A percentile compares a stretch with the other conserved stretches of the same genome.
These are phyloP conservation scores for Exophiala spinifera DNA, from an alignment of 2,329 filamentous ascomycete species.

Conservation along the genomic window DNA sequence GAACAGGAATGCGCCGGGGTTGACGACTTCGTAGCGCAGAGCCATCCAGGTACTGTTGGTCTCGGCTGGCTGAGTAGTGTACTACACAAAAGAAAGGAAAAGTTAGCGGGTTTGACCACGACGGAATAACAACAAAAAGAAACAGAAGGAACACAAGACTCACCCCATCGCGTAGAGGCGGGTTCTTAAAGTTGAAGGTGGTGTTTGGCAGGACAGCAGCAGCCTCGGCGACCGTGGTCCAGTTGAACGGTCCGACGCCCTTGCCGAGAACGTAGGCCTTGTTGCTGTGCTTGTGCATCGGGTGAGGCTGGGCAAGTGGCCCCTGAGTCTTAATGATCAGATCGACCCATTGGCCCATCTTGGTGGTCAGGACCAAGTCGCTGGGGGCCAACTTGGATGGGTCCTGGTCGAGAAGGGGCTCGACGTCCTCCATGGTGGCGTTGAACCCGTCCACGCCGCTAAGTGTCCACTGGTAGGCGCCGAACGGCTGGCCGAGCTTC, in stretches of 20 bases:
- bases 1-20: slow-evolving; percentile 54
- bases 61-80: slow-evolving; percentile 38
- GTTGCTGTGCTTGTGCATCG: slow-evolving; percentile 63
- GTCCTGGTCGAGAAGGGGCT: slow-evolving; percentile 48
- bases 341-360: slow-evolving; percentile 54
- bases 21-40: slow-evolving; percentile 53
- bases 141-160: slow-evolving; percentile 2
- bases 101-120: not conserved
- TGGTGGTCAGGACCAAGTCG: slow-evolving; percentile 52
- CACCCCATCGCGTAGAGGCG: slow-evolving; percentile 51
- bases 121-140: not conserved
- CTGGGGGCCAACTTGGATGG: slow-evolving; percentile 37
- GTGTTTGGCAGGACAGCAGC: slow-evolving; percentile 41
- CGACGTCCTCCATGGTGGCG: slow-evolving; percentile 37
- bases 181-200: slow-evolving; percentile 57
- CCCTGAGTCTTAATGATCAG: slow-evolving; percentile 47
- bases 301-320: slow-evolving; percentile 55
- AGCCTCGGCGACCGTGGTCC: slow-evolving; percentile 54
- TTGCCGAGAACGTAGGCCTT: slow-evolving; percentile 58
- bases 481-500: slow-evolving; percentile 32
- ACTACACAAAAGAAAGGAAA: slow-evolving; percentile 23
- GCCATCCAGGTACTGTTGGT: slow-evolving; percentile 47
- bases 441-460: slow-evolving; percentile 44
- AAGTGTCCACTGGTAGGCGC: slow-evolving; percentile 54
- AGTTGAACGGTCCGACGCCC: slow-evolving; percentile 52